phyloP scores from a whole-genome alignment of 352 stramenopile species.

The Paralagenidium karlingii region DNA sequence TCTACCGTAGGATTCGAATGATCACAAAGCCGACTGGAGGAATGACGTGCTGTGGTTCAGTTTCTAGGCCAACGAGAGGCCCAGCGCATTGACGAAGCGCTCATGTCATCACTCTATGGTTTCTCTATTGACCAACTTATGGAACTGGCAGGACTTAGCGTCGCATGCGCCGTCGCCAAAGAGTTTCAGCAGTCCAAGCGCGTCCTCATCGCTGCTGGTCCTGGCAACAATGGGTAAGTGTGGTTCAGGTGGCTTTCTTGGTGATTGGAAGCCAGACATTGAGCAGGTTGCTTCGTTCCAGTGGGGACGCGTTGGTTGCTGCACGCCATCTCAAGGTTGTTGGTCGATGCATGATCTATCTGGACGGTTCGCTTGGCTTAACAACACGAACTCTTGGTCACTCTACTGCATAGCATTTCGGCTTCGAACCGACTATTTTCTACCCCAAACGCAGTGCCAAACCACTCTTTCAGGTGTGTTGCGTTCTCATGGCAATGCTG shows the following conservation, averaged over 20 bases:
- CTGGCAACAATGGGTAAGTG: constrained; percentile 95
- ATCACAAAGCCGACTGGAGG: no score
- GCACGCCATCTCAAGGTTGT: constrained; percentile 90
- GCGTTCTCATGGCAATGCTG: neutral
- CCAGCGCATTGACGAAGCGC: no score
- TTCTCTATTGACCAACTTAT: constrained; percentile 98
- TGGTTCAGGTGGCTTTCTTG: neutral
- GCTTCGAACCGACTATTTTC: constrained; percentile 87
- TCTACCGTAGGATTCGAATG: no score
- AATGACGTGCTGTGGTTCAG: no score
- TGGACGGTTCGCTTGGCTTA: no score
- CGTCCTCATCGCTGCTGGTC: constrained; percentile 91
- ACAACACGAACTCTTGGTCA: neutral
- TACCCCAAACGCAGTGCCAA: constrained; percentile 89
- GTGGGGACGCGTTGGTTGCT: constrained; percentile 96
- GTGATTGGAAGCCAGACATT: neutral
- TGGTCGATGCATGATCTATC: neutral
- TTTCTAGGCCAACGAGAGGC: no score
- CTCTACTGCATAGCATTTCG: constrained; percentile 80
- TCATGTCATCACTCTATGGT: no score
- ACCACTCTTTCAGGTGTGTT: constrained; percentile 56
- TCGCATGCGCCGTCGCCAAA: constrained; percentile 85
- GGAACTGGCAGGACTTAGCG: constrained; percentile 95
- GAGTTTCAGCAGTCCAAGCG: constrained; percentile 21
- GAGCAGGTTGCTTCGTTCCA: constrained; percentile 3